Conservation (phyloP, 192 early-diverging fungal species). For the Mortierella hygrophila region DNA sequence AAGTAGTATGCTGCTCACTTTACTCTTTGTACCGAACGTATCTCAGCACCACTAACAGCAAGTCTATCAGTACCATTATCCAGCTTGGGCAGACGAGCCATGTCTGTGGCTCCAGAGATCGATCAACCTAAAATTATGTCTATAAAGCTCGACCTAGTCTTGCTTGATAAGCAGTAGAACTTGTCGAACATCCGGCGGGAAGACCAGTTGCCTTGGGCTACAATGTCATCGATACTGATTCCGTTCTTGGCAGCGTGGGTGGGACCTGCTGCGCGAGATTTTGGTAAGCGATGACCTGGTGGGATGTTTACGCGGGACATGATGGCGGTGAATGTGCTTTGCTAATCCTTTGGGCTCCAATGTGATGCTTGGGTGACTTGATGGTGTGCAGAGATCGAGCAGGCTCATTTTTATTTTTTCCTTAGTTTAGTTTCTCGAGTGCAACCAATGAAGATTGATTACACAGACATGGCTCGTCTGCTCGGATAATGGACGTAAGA, state of each 20-base stretch:
- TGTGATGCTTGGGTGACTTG: neutral
- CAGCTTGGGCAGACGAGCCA: no score
- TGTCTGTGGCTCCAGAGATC: constrained; percentile 6
- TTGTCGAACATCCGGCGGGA: constrained; percentile 7
- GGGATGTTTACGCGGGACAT: constrained; percentile 3
- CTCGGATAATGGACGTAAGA: no score
- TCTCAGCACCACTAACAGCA: no score
- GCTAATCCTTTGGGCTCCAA: neutral
- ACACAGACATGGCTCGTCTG: no score
- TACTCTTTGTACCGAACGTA: no score
- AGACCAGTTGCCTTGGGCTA: constrained; percentile 16
- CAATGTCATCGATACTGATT: constrained; percentile 12
- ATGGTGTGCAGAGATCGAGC: no score
- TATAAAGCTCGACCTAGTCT: constrained; percentile 17
- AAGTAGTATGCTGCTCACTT: no score
- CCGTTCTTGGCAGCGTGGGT: neutral
- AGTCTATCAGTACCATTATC: no score
- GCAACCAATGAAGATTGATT: no score
- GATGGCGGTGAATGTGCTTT: constrained; percentile 10
- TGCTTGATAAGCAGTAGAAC: constrained; percentile 16
- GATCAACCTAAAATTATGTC: constrained; percentile 15
- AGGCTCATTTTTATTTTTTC: no score
- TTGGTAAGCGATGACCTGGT: neutral
- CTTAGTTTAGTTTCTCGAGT: no score
- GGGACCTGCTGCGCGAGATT: constrained; percentile 9